Base-by-base conservation (phyloP, 139 green algal species). In the Coelastrella sp. region DNA sequence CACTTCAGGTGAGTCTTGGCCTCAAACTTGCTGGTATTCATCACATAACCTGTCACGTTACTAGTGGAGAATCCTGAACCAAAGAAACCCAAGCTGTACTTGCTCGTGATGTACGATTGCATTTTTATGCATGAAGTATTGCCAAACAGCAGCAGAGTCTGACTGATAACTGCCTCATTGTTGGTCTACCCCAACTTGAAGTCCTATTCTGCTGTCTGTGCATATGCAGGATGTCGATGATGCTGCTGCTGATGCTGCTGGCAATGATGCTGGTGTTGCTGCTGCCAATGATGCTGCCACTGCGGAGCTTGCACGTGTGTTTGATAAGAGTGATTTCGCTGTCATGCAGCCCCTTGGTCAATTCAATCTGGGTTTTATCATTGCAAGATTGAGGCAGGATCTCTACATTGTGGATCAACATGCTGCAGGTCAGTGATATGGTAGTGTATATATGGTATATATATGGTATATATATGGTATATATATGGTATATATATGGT, bases 301-400 rank as follows among this genome's bases (percentile, higher is more conserved):
- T 40, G 37, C 64, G 5, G 96, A 98, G 94, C 91, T 99, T 53
- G 91, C 97, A 87, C 88, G 94, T 1, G 86, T 96, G 34, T 99
- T 99, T 81, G 63, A 93, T 64, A 98, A 99, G 91, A 32, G 64
- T 0, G 93, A 97, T 82, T 99, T 99, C 71, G 45, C 48, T 8
- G 57, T 86, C 27, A 93, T 97, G 93, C 25, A 81, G 41, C 86
- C 95, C 32, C 2, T 86, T 13, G 96, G 96, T 4, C 96, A 99
- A 91, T 99, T 99, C 93, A 99, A 99, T 84, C 89, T 99, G 48
- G 97, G 97, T n/a, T 99, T 99, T 92, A 98, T 99, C 81, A 81
- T 99, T 5, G 93, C 89, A 1, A 69, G 82, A 19, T 59, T 83
- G n/a, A 13, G 67, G 35, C 48, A 50, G 13, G 96, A 99, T 81